Evolutionary conservation across 345 rosid genomes (phyloP).

Genomic region (Brassica rapa): DNA sequence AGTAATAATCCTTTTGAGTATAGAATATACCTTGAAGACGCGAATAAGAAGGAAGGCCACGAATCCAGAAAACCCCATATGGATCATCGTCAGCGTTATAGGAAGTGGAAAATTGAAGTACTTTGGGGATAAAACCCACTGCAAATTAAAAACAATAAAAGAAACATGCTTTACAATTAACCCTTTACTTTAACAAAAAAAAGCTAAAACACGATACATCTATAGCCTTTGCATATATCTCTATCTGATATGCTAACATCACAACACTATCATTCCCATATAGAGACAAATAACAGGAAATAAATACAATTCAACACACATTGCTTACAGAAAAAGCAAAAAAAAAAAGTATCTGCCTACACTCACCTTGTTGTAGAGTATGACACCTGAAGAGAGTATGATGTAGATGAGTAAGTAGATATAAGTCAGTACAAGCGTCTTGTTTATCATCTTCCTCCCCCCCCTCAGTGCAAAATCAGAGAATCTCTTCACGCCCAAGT

Average conservation of each 20-base stretch:
- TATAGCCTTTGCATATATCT: too few species aligned
- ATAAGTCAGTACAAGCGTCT: constrained; percentile 81
- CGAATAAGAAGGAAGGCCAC: constrained; percentile 83
- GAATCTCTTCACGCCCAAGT: background rate
- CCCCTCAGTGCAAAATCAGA: constrained; percentile 24
- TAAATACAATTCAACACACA: background rate
- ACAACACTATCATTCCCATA: constrained; percentile 14
- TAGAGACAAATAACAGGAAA: background rate
- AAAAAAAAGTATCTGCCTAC: background rate
- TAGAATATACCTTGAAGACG: constrained; percentile 74
- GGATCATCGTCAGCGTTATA: constrained; percentile 92
- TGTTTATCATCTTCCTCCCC: constrained; percentile 59
- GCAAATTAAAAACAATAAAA: constrained; percentile 40
- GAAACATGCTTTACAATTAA: constrained; percentile 11
- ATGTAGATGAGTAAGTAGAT: constrained; percentile 76
- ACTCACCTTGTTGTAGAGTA: constrained; percentile 94
- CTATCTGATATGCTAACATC: background rate
- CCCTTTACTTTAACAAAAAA: background rate
- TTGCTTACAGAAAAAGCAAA: background rate
- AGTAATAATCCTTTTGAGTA: background rate
- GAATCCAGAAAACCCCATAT: constrained; percentile 84
- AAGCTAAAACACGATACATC: constrained; percentile 9
- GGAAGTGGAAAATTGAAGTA: constrained; percentile 91
- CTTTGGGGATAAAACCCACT: constrained; percentile 97
- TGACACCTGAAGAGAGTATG: constrained; percentile 87